Evolutionary conservation across 495 filamentous ascomycete genomes (phyloP), one percentile per base, ranked within the genome.

Genomic region (Tuber microsphaerosporum): DNA sequence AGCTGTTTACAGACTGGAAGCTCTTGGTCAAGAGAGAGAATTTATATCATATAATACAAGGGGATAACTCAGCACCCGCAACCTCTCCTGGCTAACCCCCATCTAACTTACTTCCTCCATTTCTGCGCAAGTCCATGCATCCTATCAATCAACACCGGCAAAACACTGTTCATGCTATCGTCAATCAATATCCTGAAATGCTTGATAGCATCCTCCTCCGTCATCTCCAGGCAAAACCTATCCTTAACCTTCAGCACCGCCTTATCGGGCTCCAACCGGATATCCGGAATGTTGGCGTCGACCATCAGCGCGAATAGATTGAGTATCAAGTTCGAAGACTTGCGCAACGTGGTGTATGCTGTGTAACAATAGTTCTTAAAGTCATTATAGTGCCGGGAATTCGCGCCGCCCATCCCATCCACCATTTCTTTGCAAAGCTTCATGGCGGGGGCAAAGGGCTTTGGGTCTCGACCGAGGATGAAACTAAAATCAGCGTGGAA

Each of bases 401-500:
- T 87, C 7, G 89, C 86, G 10, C 96, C 94, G 74, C 95, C 95
- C 95, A 99, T 97, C 73, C 94, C 94, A 80, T 98, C 95, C 20
- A 97, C 92, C 95, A 99, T 99, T 82, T 99, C 95, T 80, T 93
- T 93, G 84, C 92, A 93, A 34, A 99, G 89, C 81, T 99, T 99
- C 91, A 99, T 97, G 76, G 92, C 90, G 1, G 95, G 95, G 2
- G 95, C 94, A 81, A 98, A 97, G 4, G 95, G 95, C 80, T 99
- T 99, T 2, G 95, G 95, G 80, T 99, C 95, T 31, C 95, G 93
- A 46, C 95, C 95, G 14, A 99, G 91, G 76, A 99, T 98, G 85
- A 94, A 99, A 46, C 96, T 94, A 79, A 99, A 98, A 81, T 98
- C 95, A 44, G 92, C 93, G 84, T 99, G 95, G 88, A 99, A 98